These are phyloP conservation scores for Pseudognaphalium luteoalbum DNA, from an alignment of 129 eudicot genomes.

Conservation along the genomic window DNA sequence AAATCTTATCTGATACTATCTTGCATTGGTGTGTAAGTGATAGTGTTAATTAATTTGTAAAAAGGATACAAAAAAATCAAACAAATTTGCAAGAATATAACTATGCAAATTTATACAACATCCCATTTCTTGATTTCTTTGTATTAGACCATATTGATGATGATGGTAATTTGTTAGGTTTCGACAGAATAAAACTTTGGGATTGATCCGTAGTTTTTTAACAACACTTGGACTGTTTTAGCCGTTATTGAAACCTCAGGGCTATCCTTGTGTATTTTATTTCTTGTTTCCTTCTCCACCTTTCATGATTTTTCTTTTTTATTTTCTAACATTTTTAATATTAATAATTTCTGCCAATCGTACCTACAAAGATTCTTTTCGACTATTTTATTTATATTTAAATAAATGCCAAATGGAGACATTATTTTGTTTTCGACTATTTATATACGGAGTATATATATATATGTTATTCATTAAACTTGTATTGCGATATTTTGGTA, in stretches of 20 bases:
- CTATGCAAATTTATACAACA: too few species aligned
- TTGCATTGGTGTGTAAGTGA: too few species aligned
- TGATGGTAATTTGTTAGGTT: slow-evolving; percentile 1
- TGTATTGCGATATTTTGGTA: slow-evolving; percentile 1
- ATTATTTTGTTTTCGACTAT: too few species aligned
- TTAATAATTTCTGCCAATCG: slow-evolving; percentile 37
- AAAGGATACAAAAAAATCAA: too few species aligned
- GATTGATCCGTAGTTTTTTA: background rate
- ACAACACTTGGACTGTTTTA: slow-evolving; percentile 7
- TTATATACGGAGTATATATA: too few species aligned
- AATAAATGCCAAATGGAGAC: slow-evolving; percentile 26
- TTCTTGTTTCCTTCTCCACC: slow-evolving; percentile 26
- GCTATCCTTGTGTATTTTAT: background rate
- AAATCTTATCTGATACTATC: too few species aligned
- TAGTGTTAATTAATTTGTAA: too few species aligned
- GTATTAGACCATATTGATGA: background rate
- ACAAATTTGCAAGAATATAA: too few species aligned
- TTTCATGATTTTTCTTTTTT: slow-evolving; percentile 19
- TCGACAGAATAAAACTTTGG: background rate
- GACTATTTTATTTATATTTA: background rate
- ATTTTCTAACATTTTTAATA: slow-evolving; percentile 1
- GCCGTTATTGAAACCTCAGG: slow-evolving; percentile 9
- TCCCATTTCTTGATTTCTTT: too few species aligned
- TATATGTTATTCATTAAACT: too few species aligned
- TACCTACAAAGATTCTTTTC: slow-evolving; percentile 39